Evolutionary conservation across 176 grass and related monocot species (phyloP).

Genomic region (Juncus effusus): DNA sequence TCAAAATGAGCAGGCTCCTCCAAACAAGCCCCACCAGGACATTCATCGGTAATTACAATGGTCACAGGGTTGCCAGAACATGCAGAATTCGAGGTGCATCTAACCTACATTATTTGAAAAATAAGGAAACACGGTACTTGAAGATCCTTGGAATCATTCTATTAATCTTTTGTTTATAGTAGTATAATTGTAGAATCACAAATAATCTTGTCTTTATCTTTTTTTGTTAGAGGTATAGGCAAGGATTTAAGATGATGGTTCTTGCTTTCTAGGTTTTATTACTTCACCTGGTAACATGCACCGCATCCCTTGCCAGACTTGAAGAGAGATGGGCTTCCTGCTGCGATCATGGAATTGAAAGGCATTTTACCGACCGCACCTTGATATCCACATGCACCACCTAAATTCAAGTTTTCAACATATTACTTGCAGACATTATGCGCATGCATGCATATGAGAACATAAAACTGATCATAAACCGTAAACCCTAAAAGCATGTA

Average conservation of each 20-base stretch:
- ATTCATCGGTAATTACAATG: conserved; percentile 66
- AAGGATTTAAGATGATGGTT: too few relatives aligned
- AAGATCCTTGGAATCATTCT: neutral
- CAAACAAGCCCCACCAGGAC: conserved; percentile 39
- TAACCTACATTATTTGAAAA: conserved; percentile 45
- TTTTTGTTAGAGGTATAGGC: too few relatives aligned
- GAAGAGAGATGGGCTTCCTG: conserved; percentile 63
- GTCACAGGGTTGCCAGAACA: conserved; percentile 71
- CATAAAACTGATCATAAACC: neutral
- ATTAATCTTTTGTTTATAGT: neutral
- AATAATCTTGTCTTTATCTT: neutral
- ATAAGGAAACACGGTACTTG: neutral
- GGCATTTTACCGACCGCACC: conserved; percentile 47
- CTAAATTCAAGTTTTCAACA: conserved; percentile 28
- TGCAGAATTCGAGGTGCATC: conserved; percentile 37
- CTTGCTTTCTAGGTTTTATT: too few relatives aligned
- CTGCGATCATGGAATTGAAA: conserved; percentile 61
- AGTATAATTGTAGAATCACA: neutral
- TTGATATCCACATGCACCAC: conserved; percentile 83
- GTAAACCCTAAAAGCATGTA: neutral
- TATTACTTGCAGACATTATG: neutral
- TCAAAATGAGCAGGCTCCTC: conserved; percentile 50
- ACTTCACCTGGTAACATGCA: conserved; percentile 71
- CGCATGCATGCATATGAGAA: neutral
- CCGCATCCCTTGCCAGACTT: conserved; percentile 73